Conservation (phyloP, 2,329 filamentous ascomycete genomes). For the Talaromyces pinophilus region DNA sequence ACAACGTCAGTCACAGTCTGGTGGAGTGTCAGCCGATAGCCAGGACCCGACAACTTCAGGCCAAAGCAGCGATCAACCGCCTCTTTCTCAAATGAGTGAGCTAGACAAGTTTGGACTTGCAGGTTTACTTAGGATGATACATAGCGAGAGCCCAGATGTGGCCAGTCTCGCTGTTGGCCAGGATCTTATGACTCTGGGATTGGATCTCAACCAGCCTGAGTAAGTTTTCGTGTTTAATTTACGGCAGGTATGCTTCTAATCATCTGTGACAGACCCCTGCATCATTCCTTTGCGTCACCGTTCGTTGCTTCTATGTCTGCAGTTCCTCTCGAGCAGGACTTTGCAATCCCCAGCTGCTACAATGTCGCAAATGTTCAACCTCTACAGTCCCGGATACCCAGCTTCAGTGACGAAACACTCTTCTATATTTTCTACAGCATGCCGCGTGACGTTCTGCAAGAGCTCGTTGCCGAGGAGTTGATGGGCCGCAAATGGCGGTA, state of each 20-base stretch:
- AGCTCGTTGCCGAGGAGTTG: constrained; percentile 65
- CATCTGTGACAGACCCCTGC: constrained; percentile 54
- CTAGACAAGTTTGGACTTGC: constrained; percentile 61
- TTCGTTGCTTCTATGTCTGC: constrained; percentile 60
- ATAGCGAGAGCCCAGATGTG: constrained; percentile 55
- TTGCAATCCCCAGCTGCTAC: constrained; percentile 64
- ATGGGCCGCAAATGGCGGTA: constrained; percentile 56
- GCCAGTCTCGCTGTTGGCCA: constrained; percentile 62
- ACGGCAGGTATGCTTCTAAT: constrained; percentile 26
- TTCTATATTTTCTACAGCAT: constrained; percentile 71
- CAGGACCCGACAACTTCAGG: constrained; percentile 38
- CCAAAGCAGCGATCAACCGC: constrained; percentile 42
- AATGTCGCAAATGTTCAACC: constrained; percentile 67
- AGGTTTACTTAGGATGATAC: constrained; percentile 61
- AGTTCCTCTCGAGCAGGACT: constrained; percentile 64
- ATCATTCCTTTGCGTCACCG: constrained; percentile 64
- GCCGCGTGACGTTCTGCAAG: constrained; percentile 65
- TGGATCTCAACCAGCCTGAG: constrained; percentile 65
- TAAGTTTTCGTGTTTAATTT: constrained; percentile 37
- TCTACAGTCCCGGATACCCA: constrained; percentile 58
- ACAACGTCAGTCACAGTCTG: constrained; percentile 38
- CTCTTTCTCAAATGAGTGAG: constrained; percentile 60
- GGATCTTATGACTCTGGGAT: constrained; percentile 63
- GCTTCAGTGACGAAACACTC: constrained; percentile 65
- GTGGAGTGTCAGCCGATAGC: constrained; percentile 32